Evolutionary conservation across 2,329 filamentous ascomycete species (phyloP).

Genomic region (Talaromyces sp.): DNA sequence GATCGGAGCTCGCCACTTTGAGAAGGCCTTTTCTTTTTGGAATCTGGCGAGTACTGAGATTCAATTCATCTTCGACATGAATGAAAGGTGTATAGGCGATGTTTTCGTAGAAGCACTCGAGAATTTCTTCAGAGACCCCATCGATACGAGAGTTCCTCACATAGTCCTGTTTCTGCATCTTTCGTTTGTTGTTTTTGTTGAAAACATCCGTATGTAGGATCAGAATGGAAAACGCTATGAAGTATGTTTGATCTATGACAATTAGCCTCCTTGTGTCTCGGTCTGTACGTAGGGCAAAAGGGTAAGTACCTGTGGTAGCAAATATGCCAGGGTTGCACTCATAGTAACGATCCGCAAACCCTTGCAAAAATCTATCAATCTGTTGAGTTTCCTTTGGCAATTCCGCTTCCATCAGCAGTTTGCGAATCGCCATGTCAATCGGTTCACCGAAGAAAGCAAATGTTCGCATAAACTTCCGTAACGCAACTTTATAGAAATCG

Average conservation of each 20-base stretch:
- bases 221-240: slow-evolving; percentile 92
- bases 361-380: slow-evolving; percentile 89
- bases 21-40: slow-evolving; percentile 72
- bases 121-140: slow-evolving; percentile 86
- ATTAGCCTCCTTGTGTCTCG: neutral
- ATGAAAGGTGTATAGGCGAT: slow-evolving; percentile 98
- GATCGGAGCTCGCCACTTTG: slow-evolving; percentile 61
- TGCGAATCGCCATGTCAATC: slow-evolving; percentile 95
- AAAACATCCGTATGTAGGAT: slow-evolving; percentile 98
- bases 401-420: slow-evolving; percentile 93
- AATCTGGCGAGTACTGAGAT: slow-evolving; percentile 65
- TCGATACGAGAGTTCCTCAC: slow-evolving; percentile 91
- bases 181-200: slow-evolving; percentile 99
- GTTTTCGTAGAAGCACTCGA: slow-evolving; percentile 98
- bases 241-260: slow-evolving; percentile 79
- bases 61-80: slow-evolving; percentile 88
- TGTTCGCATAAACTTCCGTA: slow-evolving; percentile 91
- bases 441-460: slow-evolving; percentile 96
- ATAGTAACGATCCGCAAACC: slow-evolving; percentile 93
- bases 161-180: slow-evolving; percentile 96
- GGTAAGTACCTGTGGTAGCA: slow-evolving; percentile 59
- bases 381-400: slow-evolving; percentile 96
- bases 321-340: slow-evolving; percentile 98
- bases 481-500: slow-evolving; percentile 73
- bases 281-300: neutral